These are phyloP conservation scores for Lathyrus sativus DNA, from an alignment of 306 rosid genomes.

Conservation along the genomic window DNA sequence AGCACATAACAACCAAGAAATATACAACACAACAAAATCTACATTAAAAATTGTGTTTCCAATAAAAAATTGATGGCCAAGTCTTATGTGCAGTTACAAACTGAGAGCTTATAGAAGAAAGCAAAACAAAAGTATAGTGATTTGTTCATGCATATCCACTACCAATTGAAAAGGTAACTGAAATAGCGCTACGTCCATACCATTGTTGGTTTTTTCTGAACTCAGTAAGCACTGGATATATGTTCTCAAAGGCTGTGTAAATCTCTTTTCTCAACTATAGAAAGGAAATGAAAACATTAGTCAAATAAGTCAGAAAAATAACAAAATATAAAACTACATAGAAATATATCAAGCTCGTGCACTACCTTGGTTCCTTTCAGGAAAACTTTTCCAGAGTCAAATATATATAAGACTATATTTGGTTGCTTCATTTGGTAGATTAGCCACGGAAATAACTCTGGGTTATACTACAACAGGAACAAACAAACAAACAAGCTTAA, in stretches of 20 bases:
- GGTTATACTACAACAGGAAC: not conserved
- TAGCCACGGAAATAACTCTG: slow-evolving; percentile 4
- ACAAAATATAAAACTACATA: not conserved
- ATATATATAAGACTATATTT: not conserved
- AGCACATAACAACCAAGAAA: not conserved
- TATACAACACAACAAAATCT: not conserved
- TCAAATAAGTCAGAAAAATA: slow-evolving; percentile 1
- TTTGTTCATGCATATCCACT: not conserved
- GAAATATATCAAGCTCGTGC: not conserved
- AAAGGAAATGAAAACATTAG: not conserved
- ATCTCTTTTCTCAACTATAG: slow-evolving; percentile 11
- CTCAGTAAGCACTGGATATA: slow-evolving; percentile 5
- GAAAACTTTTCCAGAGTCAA: not conserved
- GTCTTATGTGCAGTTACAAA: not conserved
- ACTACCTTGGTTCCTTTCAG: slow-evolving; percentile 21
- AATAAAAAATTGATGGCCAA: not conserved
- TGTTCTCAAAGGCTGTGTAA: not conserved
- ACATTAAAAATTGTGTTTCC: not conserved
- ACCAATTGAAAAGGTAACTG: not conserved
- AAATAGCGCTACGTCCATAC: slow-evolving; percentile 43
- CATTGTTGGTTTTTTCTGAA: slow-evolving; percentile 20
- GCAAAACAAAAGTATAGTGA: too few species aligned
- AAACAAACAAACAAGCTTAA: slow-evolving; percentile 2
- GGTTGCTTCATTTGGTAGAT: slow-evolving; percentile 22
- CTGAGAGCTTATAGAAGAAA: too few species aligned